phyloP scores from a whole-genome alignment of 768 basidiomycete species.

The Boletus sp. region DNA sequence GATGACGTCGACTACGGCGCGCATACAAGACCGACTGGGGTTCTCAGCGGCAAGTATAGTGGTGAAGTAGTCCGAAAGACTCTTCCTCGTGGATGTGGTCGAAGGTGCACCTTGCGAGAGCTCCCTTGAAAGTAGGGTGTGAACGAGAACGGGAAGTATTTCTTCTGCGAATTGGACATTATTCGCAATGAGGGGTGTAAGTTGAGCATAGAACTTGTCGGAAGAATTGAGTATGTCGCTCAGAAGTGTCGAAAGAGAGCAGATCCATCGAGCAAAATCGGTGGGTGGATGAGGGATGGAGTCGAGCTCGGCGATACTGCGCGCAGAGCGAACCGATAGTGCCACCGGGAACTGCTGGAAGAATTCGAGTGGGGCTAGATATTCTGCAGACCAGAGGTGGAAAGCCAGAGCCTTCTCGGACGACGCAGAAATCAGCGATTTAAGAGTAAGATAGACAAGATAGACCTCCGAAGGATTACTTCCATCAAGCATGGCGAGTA shows the following conservation, averaged over 20 bases:
- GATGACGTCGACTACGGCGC: slow-evolving; percentile 68
- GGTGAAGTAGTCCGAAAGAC: slow-evolving; percentile 25
- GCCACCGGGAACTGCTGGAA: slow-evolving; percentile 45
- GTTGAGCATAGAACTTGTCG: slow-evolving; percentile 67
- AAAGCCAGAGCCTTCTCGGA: slow-evolving; percentile 30
- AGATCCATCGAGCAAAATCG: slow-evolving; percentile 65
- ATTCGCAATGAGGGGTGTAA: slow-evolving; percentile 55
- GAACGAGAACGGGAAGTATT: slow-evolving; percentile 73
- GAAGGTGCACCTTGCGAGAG: slow-evolving; percentile 7
- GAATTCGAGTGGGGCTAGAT: slow-evolving; percentile 46
- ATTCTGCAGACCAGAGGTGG: slow-evolving; percentile 39
- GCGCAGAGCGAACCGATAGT: slow-evolving; percentile 31
- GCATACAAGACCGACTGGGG: slow-evolving; percentile 44
- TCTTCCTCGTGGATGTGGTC: slow-evolving; percentile 10
- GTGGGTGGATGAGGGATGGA: slow-evolving; percentile 37
- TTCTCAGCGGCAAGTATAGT: slow-evolving; percentile 27
- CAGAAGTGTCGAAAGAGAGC: slow-evolving; percentile 53
- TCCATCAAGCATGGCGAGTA: slow-evolving; percentile 60
- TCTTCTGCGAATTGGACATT: slow-evolving; percentile 61
- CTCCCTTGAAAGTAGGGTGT: slow-evolving; percentile 52
- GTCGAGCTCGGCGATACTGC: slow-evolving; percentile 38
- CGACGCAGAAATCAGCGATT: slow-evolving; percentile 47
- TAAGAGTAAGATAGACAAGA: slow-evolving; percentile 63
- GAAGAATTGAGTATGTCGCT: slow-evolving; percentile 52
- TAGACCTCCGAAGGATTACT: slow-evolving; percentile 48